Evolutionary conservation across 106 monocot species (phyloP), one percentile per base, ranked within the genome.

Genomic region (Allium fistulosum): DNA sequence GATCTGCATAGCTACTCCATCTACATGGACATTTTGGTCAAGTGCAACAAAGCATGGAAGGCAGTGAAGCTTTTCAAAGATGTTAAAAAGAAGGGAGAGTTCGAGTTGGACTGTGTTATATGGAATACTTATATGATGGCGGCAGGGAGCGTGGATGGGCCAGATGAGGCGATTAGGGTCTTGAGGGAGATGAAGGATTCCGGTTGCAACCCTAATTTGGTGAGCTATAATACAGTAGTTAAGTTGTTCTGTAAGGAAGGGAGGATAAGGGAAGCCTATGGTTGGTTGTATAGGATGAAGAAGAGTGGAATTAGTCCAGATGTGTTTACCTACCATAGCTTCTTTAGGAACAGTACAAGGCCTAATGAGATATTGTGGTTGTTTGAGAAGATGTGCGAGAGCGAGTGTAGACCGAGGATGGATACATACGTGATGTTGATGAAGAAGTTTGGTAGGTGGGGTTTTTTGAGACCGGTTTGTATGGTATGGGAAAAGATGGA

Each of bases 401-500:
- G 70, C 9, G 88, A 87, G 47, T 89, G 86, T 49, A 67, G 62
- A 65, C 97, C 97, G 3, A 73, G 81, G 69, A 92, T 90, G 89
- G 97, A 97, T 9, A 97, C 97, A 0, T 97, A 92, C 62, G 84
- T 86, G 47, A 87, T 97, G 92, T 71, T 97, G 63, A 80, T 97
- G 68, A 89, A 81, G 72, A 92, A 89, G 80, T 97, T 97, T 61
- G 92, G 96, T 47, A 84, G 84, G 76, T 97, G 91, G 96, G 96
- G 96, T 2, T 97, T 92, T 62, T 76, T 97, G 16, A 77, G 89
- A 70, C 92, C 86, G 7, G 89, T 89, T 17, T 85, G 88, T 56
- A 52, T 71, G 66, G 70, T 97, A 12, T 97, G 97, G 97, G 75
- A 75, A 53, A 70, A 72, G 56, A 97, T 97, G 80, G 82, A 82